Percentiles rank a stretch among this genome's conserved stretches.
phyloP scores from a whole-genome alignment of 2,329 filamentous ascomycete species.

The Fusarium haematococcum region DNA sequence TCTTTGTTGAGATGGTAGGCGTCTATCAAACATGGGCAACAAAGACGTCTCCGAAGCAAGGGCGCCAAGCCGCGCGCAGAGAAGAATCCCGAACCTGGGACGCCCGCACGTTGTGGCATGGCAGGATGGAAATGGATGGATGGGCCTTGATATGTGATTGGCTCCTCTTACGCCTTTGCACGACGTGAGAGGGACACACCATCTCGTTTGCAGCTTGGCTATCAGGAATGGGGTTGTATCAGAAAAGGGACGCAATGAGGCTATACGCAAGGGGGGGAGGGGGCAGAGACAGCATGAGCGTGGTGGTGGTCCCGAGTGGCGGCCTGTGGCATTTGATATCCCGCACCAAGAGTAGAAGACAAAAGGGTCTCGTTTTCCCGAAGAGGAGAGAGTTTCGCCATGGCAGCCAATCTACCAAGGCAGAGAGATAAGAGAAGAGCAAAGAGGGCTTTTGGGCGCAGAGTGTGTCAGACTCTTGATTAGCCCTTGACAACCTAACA shows the following conservation, averaged over 20 bases:
- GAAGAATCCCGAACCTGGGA: slow-evolving; percentile 2
- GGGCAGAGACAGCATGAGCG: not conserved
- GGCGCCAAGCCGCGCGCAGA: slow-evolving; percentile 24
- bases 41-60: slow-evolving; percentile 24
- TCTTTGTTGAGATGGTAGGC: slow-evolving; percentile 24
- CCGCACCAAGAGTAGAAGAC: slow-evolving; percentile 10
- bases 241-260: slow-evolving; percentile 19
- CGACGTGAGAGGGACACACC: slow-evolving; percentile 18
- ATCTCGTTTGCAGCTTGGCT: not conserved
- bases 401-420: not conserved
- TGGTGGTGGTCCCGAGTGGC: slow-evolving; percentile 16
- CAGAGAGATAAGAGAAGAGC: slow-evolving; percentile 9
- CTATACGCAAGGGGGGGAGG: slow-evolving; percentile 32
- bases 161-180: slow-evolving; percentile 9
- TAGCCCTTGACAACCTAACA: not conserved
- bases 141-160: slow-evolving; percentile 17
- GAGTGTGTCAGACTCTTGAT: slow-evolving; percentile 1
- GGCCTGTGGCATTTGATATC: not conserved
- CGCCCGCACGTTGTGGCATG: slow-evolving; percentile 40
- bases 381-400: not conserved
- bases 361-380: slow-evolving; percentile 12
- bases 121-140: slow-evolving; percentile 27
- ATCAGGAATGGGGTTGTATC: slow-evolving; percentile 12
- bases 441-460: not conserved
- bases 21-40: slow-evolving; percentile 22